Base-by-base conservation (phyloP, 2,329 filamentous ascomycete species). In the Fusarium nurragi region DNA sequence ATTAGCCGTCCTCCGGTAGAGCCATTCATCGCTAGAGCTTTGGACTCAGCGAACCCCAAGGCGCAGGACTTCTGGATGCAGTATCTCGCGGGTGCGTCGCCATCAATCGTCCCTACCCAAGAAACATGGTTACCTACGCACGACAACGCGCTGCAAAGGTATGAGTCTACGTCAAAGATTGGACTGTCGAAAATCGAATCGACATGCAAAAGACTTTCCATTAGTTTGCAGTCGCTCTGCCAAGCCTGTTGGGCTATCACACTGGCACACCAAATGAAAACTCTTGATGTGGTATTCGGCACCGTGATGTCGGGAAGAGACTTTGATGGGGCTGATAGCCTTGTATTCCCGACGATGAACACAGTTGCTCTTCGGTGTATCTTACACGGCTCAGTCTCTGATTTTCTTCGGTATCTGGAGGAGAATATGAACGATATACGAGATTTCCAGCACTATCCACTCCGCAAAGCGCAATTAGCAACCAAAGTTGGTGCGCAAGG, bases 261-360 rank as follows among this genome's bases (percentile, higher is more conserved):
- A 0, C 81, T 97, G 2, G 88, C 92, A 1, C 83, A 85, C 1
- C 82, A 86, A 43, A 81, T 85, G 2, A 77, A 81, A 4, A 85
- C 84, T 1, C 83, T 96, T 0, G 93, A 97, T 65, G 85, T 97
- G 5, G 84, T 88, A 0, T 97, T 95, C 72, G 94, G 94, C 1
- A 86, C 92, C 1, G 90, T 97, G 2, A 81, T 97, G 13, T 93
- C 93, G 0, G 94, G 94, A 16, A 86, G 94, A n/a, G 92, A 95
- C 54, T 88, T 87, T 11, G 88, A 91, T 41, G 84, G 86, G 16
- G 85, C 87, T 0, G 85, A 90, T 39, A 76, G 85, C 23, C 77
- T 94, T 13, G 82, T 94, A 72, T 97, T 97, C 70, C 94, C 94
- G 0, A 92, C 91, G 0, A 97, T 97, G 91, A 97, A 97, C 72